Conservation (phyloP, 2,329 filamentous ascomycete species). For the Ophidiomyces ophidiicola region DNA sequence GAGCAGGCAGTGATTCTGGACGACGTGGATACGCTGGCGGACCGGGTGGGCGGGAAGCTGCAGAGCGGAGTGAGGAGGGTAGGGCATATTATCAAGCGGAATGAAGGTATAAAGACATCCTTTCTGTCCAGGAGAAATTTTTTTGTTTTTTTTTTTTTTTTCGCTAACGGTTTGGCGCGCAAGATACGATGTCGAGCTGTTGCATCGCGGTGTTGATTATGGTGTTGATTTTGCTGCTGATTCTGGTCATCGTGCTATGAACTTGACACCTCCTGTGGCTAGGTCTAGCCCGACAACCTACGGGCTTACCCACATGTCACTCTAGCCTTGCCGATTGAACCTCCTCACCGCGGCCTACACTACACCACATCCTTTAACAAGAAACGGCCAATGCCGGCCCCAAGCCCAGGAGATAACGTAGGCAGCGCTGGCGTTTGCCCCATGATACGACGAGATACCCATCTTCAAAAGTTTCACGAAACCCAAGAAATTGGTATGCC, state of each 20-base stretch:
- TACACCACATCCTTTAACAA: too few species aligned
- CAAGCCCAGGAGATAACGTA: too few species aligned
- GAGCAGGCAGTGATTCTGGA: constrained; percentile 86
- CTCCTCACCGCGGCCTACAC: too few species aligned
- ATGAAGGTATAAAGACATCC: constrained; percentile 69
- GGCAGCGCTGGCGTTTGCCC: too few species aligned
- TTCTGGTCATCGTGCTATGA: constrained; percentile 60
- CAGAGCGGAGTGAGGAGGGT: constrained; percentile 80
- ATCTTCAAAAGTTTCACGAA: too few species aligned
- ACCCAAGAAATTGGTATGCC: too few species aligned
- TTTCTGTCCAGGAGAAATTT: constrained; percentile 6
- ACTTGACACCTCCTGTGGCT: too few species aligned
- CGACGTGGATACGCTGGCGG: constrained; percentile 69
- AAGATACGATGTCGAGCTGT: constrained; percentile 65
- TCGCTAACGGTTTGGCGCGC: constrained; percentile 17
- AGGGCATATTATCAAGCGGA: constrained; percentile 68
- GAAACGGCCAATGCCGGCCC: too few species aligned
- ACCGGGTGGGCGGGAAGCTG: constrained; percentile 75
- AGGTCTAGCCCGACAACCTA: too few species aligned
- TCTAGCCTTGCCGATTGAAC: too few species aligned
- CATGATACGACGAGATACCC: too few species aligned
- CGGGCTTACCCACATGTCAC: too few species aligned
- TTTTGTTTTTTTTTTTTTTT: background rate
- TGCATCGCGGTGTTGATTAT: constrained; percentile 83
- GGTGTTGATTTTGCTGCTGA: constrained; percentile 72